phyloP scores from a whole-genome alignment of 352 stramenopile species.

The Pythium rhizo-oryzae region DNA sequence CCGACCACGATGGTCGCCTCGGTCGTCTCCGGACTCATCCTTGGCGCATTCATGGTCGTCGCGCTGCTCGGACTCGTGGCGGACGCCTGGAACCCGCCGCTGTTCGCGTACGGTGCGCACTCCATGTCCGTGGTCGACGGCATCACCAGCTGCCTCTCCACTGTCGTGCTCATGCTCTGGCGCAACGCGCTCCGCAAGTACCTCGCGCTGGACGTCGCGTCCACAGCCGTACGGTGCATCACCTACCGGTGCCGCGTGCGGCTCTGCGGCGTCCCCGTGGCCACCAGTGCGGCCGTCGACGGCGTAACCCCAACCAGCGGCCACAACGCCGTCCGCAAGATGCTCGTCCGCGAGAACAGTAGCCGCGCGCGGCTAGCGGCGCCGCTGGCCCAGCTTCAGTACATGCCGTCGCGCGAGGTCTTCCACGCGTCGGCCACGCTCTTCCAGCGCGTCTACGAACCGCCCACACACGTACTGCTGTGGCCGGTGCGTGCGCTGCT shows the following conservation, averaged over 20 bases:
- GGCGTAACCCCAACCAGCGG: no score
- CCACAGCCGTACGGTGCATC: conserved; percentile 26
- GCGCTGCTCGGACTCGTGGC: conserved; percentile 24
- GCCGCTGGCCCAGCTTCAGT: conserved; percentile 1
- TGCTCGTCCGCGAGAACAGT: conserved; percentile 8
- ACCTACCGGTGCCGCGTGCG: conserved; percentile 32
- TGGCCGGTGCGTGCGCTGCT: background rate
- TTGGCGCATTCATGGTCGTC: conserved; percentile 16
- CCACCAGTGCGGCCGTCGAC: no score
- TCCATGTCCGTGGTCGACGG: conserved; percentile 15
- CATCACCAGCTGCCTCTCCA: conserved; percentile 22
- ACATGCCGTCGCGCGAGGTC: background rate
- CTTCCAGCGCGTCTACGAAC: background rate
- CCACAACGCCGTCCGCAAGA: background rate
- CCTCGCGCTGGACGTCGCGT: conserved; percentile 1
- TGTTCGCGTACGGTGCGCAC: conserved; percentile 9
- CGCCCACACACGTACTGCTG: background rate
- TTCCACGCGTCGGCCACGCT: conserved; percentile 1
- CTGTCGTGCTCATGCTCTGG: conserved; percentile 20
- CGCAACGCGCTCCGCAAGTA: conserved; percentile 21
- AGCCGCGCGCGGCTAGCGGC: background rate
- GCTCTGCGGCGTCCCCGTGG: background rate
- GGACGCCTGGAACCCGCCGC: background rate
- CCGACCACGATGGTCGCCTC: conserved; percentile 3
- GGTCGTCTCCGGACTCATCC: conserved; percentile 6